Evolutionary conservation across 2,329 filamentous ascomycete genomes (phyloP).

Genomic region (Botrytis hyacinthi): DNA sequence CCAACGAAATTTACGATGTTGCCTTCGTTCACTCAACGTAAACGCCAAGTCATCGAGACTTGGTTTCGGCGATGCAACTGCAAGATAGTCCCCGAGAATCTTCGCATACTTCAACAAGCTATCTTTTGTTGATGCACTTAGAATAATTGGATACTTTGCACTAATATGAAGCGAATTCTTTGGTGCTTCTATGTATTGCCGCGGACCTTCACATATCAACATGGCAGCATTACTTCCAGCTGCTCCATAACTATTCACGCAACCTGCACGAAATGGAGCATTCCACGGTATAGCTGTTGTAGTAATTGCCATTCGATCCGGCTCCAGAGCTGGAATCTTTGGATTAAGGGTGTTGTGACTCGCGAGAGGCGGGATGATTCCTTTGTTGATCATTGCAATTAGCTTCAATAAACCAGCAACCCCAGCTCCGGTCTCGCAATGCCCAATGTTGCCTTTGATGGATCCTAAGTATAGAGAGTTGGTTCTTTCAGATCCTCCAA

Average conservation of each 20-base stretch:
- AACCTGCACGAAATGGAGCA: slow-evolving; percentile 10
- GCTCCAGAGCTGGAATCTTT: slow-evolving; percentile 5
- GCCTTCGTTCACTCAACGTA: slow-evolving; percentile 2
- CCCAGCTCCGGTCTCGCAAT: slow-evolving; percentile 40
- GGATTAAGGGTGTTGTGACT: slow-evolving; percentile 42
- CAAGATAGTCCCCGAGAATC: neutral
- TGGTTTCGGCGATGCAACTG: neutral
- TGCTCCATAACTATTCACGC: slow-evolving; percentile 33
- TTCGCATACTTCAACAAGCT: neutral
- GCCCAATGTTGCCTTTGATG: slow-evolving; percentile 41
- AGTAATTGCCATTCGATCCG: neutral
- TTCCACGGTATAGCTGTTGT: neutral
- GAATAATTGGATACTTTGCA: neutral
- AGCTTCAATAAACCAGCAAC: slow-evolving; percentile 42
- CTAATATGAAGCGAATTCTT: neutral
- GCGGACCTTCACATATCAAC: slow-evolving; percentile 21
- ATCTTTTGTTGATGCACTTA: neutral
- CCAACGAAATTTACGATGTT: neutral
- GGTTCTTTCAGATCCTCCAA: slow-evolving; percentile 12
- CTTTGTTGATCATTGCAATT: slow-evolving; percentile 42
- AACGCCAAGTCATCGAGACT: neutral
- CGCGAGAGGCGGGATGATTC: slow-evolving; percentile 42
- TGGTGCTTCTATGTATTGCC: neutral
- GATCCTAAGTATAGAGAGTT: slow-evolving; percentile 26
- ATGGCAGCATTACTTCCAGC: slow-evolving; percentile 30